These are phyloP conservation scores for Pseudogymnoascus destructans DNA, from an alignment of 2,329 filamentous ascomycete genomes.

Conservation along the genomic window DNA sequence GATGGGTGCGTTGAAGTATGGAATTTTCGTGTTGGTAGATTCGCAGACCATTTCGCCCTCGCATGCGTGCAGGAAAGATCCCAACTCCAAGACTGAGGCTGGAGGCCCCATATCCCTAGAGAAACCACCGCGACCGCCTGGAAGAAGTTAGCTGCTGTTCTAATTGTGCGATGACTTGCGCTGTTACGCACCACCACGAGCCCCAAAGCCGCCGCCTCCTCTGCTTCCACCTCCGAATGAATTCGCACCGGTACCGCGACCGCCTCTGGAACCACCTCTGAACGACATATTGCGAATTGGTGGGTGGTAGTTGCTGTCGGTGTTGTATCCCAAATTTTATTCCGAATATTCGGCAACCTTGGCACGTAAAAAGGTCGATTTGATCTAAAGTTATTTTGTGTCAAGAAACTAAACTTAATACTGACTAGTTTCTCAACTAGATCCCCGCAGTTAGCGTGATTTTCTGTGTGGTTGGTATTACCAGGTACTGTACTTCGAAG, in stretches of 20 bases:
- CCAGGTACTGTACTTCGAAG: constrained; percentile 7
- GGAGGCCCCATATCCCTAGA: constrained; percentile 49
- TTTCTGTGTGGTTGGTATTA: not conserved
- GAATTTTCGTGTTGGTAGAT: constrained; percentile 87
- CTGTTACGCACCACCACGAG: constrained; percentile 35
- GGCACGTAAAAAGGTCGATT: constrained; percentile 6
- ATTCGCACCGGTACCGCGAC: constrained; percentile 36
- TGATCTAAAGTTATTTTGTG: constrained; percentile 10
- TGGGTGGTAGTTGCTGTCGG: constrained; percentile 18
- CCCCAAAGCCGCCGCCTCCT: constrained; percentile 33
- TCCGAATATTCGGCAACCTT: constrained; percentile 9
- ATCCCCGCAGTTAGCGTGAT: constrained; percentile 6
- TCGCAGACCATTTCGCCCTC: constrained; percentile 98
- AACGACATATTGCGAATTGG: constrained; percentile 31
- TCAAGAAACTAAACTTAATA: not conserved
- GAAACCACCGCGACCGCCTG: constrained; percentile 47
- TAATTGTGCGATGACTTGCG: constrained; percentile 20
- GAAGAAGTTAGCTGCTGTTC: constrained; percentile 12
- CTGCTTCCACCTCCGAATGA: constrained; percentile 39
- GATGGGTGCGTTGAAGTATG: constrained; percentile 97
- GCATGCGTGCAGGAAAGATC: constrained; percentile 82
- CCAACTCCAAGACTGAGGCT: constrained; percentile 65
- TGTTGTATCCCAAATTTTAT: constrained; percentile 8
- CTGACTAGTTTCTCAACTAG: constrained; percentile 6
- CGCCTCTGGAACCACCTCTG: constrained; percentile 43